Conservation (phyloP, 2,329 filamentous ascomycete species). For the Aspergillus udagawae region DNA sequence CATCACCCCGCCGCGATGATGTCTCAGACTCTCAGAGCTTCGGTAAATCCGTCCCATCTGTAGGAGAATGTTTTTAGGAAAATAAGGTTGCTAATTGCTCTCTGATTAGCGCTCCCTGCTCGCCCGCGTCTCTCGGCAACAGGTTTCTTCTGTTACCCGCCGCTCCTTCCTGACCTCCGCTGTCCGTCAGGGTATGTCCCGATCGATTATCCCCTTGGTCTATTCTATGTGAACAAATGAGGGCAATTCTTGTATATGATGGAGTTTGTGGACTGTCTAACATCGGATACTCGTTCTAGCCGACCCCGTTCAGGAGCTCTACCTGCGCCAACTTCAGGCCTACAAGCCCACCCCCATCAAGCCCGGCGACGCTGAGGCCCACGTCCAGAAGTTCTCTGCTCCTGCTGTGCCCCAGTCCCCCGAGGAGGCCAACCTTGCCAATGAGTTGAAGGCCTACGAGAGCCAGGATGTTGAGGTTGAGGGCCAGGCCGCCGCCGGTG, state of each 20-base stretch:
- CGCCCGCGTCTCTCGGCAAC: constrained; percentile 57
- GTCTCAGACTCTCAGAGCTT: constrained; percentile 59
- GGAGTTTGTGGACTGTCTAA: constrained; percentile 12
- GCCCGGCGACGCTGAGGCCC: constrained; percentile 79
- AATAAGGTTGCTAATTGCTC: neutral
- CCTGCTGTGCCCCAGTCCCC: constrained; percentile 82
- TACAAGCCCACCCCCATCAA: constrained; percentile 88
- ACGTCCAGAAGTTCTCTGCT: constrained; percentile 80
- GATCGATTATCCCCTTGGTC: constrained; percentile 3
- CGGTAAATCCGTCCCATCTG: constrained; percentile 42
- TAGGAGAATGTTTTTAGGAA: constrained; percentile 10
- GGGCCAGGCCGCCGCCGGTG: constrained; percentile 66
- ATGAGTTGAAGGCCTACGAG: constrained; percentile 92
- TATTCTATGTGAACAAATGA: constrained; percentile 16
- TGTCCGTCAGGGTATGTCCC: constrained; percentile 57
- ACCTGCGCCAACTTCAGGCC: constrained; percentile 90
- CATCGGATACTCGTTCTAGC: constrained; percentile 51
- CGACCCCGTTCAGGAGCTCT: constrained; percentile 96
- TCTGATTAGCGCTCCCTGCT: constrained; percentile 55
- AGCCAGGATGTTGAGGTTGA: constrained; percentile 90
- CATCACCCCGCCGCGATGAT: constrained; percentile 47
- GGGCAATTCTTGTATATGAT: neutral
- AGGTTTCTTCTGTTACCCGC: constrained; percentile 52
- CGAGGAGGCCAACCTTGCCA: constrained; percentile 90
- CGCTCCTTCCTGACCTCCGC: constrained; percentile 62